Evolutionary conservation across 306 rosid genomes (phyloP), one percentile per base, ranked within the genome.

Genomic region (Sechiopsis laciniata): DNA sequence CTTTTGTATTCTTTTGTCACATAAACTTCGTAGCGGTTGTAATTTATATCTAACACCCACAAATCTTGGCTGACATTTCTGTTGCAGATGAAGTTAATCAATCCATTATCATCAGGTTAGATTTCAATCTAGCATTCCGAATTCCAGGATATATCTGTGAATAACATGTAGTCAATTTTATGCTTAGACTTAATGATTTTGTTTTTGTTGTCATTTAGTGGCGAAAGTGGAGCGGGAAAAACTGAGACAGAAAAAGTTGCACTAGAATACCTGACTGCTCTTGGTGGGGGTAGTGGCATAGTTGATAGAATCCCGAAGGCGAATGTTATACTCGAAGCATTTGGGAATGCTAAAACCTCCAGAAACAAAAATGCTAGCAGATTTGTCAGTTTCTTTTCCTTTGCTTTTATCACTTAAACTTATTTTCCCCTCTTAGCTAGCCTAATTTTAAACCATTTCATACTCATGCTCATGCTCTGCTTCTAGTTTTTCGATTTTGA

Each of bases 181-280:
- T 66, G 55, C 15, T 45, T 67, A 11, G 72, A 46, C 35, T 66
- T 21, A 68, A 42, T 42, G 48, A 8, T 42, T 42, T 42, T 51
- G 46, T 50, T 48, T 48, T 32, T 78, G 75, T 70, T 72, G 63
- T 71, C 64, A 84, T 80, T 29, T 83, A 95, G 99, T 74, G 99
- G 99, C 17, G 99, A 95, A 86, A 95, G 96, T 81, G 99, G 99
- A 81, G 72, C 99, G 40, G 99, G 99, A 79, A 95, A 95, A 79
- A 95, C 97, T 12, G 95, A 89, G 83, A 89, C 99, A 10, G 95
- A 95, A 13, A 95, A 91, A 87, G 55, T 82, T 87, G 93, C 96
- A 22, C 85, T 95, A 89, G 88, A 87, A 74, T 95, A 95, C 87
- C 80, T 95, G 77, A 86, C 90, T 78, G 88, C 87, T 75, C 81